Base-by-base conservation (phyloP, 257 asterid genomes). In the Parsonsia alboflavescens region DNA sequence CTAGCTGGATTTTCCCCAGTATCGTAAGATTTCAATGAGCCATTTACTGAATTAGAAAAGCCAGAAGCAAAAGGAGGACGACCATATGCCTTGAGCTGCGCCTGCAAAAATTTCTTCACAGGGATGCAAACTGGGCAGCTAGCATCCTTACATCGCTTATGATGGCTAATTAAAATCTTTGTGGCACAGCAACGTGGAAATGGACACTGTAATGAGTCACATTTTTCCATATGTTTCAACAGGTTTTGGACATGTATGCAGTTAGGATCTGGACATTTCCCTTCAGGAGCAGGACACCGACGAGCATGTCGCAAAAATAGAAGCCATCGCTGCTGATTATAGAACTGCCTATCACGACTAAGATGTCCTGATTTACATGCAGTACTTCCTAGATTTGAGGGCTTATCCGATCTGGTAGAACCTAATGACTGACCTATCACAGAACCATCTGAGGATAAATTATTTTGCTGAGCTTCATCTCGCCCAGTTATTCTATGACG, bases 261-360 rank as follows among this genome's bases (percentile, higher is more conserved):
- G 80, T 84, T 46, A 63, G 82, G 71, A 36, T 88, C 97, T 4
- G 70, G 85, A 82, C 99, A 95, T 85, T 87, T 89, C 79, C 99
- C 98, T 84, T 83, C 96, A 67, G 92, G 89, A 78, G 84, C 84
- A 74, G 89, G 85, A 80, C 99, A 95, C 52, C 85, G 83, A 11
- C 97, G 96, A 66, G 98, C 99, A 87, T 95, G 99, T 73, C 84
- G 71, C 87, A 92, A 75, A 85, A 92, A 95, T 71, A 95, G 83
- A 71, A 95, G 84, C 98, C 98, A 92, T 80, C 81, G 88, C 85
- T 76, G 86, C 82, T 94, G 97, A 86, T 92, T 89, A 77, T 16
- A 75, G 78, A 76, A 89, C 80, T 89, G 88, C 72, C 77, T 77
- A 30, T 92, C 97, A 54, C 87, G 96, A 79, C 82, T 80, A 73